phyloP scores from a whole-genome alignment of 768 basidiomycete genomes.

The Galerina marginata region DNA sequence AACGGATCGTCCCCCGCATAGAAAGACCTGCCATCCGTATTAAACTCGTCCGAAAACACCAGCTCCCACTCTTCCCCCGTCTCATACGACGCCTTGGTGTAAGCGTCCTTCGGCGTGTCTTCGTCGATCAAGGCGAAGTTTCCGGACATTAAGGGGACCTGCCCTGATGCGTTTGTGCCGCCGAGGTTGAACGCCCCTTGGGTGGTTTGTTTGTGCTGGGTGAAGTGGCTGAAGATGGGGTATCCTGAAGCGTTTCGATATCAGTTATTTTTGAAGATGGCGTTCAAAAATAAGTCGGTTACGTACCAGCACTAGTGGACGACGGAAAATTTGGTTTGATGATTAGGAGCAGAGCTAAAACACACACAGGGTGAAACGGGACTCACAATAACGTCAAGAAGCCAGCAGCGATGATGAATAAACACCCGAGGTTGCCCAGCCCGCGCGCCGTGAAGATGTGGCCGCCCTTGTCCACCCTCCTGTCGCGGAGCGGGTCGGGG shows the following conservation, averaged over 20 bases:
- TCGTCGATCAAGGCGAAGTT: conserved; percentile 68
- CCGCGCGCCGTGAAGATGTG: conserved; percentile 62
- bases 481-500: conserved; percentile 57
- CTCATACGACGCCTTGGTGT: conserved; percentile 54
- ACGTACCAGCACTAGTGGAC: conserved; percentile 39
- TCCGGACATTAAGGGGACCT: conserved; percentile 56
- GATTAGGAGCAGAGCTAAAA: not conserved
- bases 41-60: conserved; percentile 72
- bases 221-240: conserved; percentile 48
- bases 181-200: conserved; percentile 65
- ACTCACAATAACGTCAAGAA: conserved; percentile 54
- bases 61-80: conserved; percentile 49
- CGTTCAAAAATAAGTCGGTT: not conserved
- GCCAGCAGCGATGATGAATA: conserved; percentile 50
- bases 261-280: conserved; percentile 7
- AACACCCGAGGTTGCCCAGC: conserved; percentile 61
- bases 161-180: conserved; percentile 68
- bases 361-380: not conserved
- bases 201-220: conserved; percentile 35
- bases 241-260: no score
- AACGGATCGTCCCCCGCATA: conserved; percentile 65
- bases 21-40: conserved; percentile 64
- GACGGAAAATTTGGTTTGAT: not conserved
- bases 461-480: conserved; percentile 54
- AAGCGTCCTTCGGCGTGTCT: conserved; percentile 63